Percentiles rank a stretch among this genome's conserved stretches.
phyloP scores from a whole-genome alignment of 306 rosid species.

The Adenanthera pavonina region DNA sequence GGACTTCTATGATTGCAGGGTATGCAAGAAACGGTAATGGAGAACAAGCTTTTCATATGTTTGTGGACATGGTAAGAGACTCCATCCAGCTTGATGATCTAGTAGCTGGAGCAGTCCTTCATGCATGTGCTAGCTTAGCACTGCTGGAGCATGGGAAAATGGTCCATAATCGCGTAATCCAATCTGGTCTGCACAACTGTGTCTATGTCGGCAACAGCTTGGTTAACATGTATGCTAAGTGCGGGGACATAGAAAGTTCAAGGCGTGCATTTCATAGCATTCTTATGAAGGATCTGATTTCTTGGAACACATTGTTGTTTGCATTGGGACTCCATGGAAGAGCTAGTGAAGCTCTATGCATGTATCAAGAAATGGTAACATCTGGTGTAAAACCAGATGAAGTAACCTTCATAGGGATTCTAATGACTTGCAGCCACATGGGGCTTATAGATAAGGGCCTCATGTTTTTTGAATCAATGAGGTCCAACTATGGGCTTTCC shows the following conservation, averaged over 20 bases:
- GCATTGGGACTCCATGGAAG: conserved; percentile 72
- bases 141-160: conserved; percentile 60
- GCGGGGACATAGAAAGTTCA: conserved; percentile 73
- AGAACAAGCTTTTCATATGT: conserved; percentile 67
- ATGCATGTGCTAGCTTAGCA: conserved; percentile 80
- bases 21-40: conserved; percentile 68
- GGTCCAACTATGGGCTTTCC: conserved; percentile 55
- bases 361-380: conserved; percentile 62
- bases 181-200: conserved; percentile 50
- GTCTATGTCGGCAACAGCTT: conserved; percentile 69
- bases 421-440: conserved; percentile 83
- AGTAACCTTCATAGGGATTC: conserved; percentile 77
- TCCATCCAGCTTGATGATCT: conserved; percentile 66
- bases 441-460: conserved; percentile 69
- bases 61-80: conserved; percentile 62
- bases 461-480: conserved; percentile 60
- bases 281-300: conserved; percentile 63
- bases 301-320: conserved; percentile 84
- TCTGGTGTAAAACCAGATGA: conserved; percentile 68
- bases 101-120: conserved; percentile 73
- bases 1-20: conserved; percentile 85
- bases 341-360: conserved; percentile 51
- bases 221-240: conserved; percentile 80
- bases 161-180: conserved; percentile 63
- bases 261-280: conserved; percentile 53